phyloP scores from a whole-genome alignment of 139 green algal species.

The Chlamydomonas sp. region DNA sequence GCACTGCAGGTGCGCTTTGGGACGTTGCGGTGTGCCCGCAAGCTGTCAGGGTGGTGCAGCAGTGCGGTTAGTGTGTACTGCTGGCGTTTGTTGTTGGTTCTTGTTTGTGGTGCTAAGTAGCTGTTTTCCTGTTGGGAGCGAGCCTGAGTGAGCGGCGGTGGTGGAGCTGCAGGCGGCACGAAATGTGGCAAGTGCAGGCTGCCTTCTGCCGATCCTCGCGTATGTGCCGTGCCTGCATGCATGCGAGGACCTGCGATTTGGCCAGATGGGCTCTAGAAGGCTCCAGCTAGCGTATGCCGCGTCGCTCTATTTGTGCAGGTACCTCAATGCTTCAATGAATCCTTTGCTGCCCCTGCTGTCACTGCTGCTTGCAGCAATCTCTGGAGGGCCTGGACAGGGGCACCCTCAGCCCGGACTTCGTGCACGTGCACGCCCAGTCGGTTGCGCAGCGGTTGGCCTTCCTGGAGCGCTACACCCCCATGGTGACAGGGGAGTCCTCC shows the following conservation, averaged over 20 bases:
- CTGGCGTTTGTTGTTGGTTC: neutral
- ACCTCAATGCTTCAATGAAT: neutral
- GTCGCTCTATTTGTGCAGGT: neutral
- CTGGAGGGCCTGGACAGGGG: slow-evolving; percentile 6
- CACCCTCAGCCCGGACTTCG: neutral
- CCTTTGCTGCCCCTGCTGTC: neutral
- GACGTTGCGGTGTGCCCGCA: neutral
- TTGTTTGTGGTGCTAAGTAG: neutral
- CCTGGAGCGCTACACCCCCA: neutral
- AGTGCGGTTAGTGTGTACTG: neutral
- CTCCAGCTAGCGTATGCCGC: neutral
- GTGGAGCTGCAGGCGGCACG: neutral
- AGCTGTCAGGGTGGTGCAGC: neutral
- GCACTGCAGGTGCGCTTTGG: neutral
- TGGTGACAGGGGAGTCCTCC: neutral
- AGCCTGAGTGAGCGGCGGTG: neutral
- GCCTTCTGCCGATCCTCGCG: neutral
- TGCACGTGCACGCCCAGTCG: slow-evolving; percentile 4
- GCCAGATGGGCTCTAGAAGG: too few relatives aligned
- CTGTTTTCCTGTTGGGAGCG: neutral
- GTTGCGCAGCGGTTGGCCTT: neutral
- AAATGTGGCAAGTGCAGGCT: neutral
- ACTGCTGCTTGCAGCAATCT: neutral
- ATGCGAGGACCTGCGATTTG: too few relatives aligned
- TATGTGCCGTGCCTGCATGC: too few relatives aligned